Evolutionary conservation across 2,329 filamentous ascomycete species (phyloP), one percentile per base, ranked within the genome.

Genomic region (Fusarium dlaminii): DNA sequence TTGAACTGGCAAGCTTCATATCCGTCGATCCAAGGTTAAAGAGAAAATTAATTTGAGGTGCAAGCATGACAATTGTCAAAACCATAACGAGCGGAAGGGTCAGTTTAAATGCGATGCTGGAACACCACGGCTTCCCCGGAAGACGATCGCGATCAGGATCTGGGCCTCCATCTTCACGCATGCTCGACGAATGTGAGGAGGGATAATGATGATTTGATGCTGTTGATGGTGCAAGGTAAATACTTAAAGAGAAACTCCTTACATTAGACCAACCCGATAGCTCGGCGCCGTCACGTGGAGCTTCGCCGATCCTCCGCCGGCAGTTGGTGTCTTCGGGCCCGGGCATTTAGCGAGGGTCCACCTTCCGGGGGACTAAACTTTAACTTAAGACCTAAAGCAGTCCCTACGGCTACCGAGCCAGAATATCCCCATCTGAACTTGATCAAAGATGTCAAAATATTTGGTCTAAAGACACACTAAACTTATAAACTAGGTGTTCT

Each of bases 31-130:
- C 61, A 34, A 63, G 45, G 6, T 58, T 57, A n/a, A 70, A 29
- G 5, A 68, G 34, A 36, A 72, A 66, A 6, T 58, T 45, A 20
- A 78, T 24, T 1, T 74, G 64, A 17, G 75, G 62, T 8, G 46
- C 66, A 27, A 77, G 60, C 13, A 77, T 59, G 18, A 65, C 69
- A 8, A 78, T 40, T 4, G 73, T 74, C 27, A 77, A 27, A n/a
- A 75, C 8, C 22, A 61, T 32, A 32, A 77, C 29, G 39, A 78
- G 43, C 6, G 76, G 70, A 13, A 66, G 54, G 8, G 55, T 66
- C 27, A 75, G 34, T 64, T 74, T 77, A 52, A 75, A 60, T 55
- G 57, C 24, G 9, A 36, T 61, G 34, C 66, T 67, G 12, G 69
- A 65, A 43, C 67, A 76, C 68, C 70, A 63, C 13, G 71, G 40